These are phyloP conservation scores for Colletotrichum sp. DNA, from an alignment of 2,329 filamentous ascomycete genomes.

Conservation along the genomic window DNA sequence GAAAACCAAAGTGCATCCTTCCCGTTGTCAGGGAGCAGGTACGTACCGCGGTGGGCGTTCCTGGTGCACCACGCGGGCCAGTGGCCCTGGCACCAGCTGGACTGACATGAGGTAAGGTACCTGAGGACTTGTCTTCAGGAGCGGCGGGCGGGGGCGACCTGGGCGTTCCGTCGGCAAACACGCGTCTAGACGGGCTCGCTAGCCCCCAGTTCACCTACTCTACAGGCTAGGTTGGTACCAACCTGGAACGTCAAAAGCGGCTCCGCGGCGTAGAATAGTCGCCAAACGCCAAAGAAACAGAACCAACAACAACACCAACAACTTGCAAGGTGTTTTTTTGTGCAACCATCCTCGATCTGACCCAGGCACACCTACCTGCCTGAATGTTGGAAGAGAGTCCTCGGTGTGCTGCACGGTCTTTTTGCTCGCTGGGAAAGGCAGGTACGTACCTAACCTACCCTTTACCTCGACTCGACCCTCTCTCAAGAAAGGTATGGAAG, in stretches of 20 bases:
- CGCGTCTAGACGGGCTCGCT: slow-evolving; percentile 7
- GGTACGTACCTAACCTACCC: neutral
- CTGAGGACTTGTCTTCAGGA: neutral
- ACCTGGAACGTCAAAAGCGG: neutral
- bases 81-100: neutral
- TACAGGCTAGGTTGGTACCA: neutral
- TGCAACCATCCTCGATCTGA: neutral
- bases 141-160: neutral
- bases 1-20: neutral
- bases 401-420: neutral
- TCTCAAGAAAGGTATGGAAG: neutral
- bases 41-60: neutral
- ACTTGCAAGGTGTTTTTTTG: neutral
- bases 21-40: neutral
- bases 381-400: neutral
- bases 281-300: neutral
- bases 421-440: neutral
- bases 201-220: slow-evolving; percentile 14
- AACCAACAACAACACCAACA: neutral
- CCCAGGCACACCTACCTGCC: neutral
- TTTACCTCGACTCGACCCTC: neutral
- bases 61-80: neutral
- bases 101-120: neutral
- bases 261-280: neutral
- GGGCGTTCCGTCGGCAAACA: neutral